Evolutionary conservation across 768 basidiomycete species (phyloP), one percentile per base, ranked within the genome.

Genomic region (Mycena epipterygia): DNA sequence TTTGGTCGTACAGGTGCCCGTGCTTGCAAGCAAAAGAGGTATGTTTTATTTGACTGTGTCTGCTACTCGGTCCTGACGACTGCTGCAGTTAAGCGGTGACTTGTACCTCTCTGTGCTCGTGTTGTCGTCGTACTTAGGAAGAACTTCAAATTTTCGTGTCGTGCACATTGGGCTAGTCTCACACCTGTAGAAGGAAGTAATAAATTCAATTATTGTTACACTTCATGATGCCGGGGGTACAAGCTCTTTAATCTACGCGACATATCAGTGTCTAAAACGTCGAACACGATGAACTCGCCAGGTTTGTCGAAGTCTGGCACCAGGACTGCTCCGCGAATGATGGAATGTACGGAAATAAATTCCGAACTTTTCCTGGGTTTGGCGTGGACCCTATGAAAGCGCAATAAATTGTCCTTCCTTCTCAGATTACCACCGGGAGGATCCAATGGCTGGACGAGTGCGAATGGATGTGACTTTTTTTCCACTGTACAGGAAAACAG

Each of bases 1-100:
- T 98, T 99, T 82, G 97, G 97, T 89, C 97, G 97, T 88, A 89
- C 87, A 82, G 97, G 97, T 91, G 97, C 97, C 74, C 95, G 97
- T 89, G 95, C 96, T 69, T 94, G 96, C 87, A 93, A 96, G 85
- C 97, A 98, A 88, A 98, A 97, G 89, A 95, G 93, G 95, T 96
- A 73, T 71, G 89, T 78, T 30, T 23, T 78, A 37, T n/a, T n/a
- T n/a, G n/a, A n/a, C n/a, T n/a, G n/a, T n/a, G n/a, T n/a, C n/a
- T n/a, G n/a, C n/a, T n/a, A n/a, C n/a, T n/a, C n/a, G n/a, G n/a
- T n/a, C n/a, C n/a, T n/a, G n/a, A n/a, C n/a, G n/a, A n/a, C n/a
- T n/a, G n/a, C n/a, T n/a, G n/a, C n/a, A n/a, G n/a, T n/a, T n/a
- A n/a, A n/a, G n/a, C n/a, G n/a, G n/a, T n/a, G n/a, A n/a, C n/a